Percentiles rank a stretch among this genome's conserved stretches.
Evolutionary conservation across 2,329 filamentous ascomycete genomes (phyloP).

Genomic region (Phaeosphaeria sp.): DNA sequence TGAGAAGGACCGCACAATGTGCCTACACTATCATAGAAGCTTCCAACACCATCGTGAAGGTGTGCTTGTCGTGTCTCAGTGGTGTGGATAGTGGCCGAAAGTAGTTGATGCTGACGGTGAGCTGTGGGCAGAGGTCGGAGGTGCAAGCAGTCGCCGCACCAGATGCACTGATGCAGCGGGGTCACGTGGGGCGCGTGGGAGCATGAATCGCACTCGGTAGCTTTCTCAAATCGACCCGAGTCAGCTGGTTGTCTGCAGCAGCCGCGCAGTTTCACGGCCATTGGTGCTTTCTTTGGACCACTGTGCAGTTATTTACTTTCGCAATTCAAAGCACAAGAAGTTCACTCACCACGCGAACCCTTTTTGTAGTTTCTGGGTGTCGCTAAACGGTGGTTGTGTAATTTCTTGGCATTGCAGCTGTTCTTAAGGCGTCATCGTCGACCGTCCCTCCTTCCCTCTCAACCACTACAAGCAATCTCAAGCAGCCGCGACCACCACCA

Average conservation of each 20-base stretch:
- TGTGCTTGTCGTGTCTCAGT: conserved; percentile 10
- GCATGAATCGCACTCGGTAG: conserved; percentile 3
- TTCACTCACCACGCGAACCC: background rate
- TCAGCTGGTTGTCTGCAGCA: background rate
- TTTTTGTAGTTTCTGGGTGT: background rate
- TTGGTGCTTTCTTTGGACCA: background rate
- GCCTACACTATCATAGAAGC: conserved; percentile 91
- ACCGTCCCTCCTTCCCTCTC: conserved; percentile 21
- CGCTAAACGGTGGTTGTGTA: background rate
- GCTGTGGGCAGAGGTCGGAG: conserved; percentile 26
- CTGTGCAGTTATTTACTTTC: background rate
- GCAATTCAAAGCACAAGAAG: background rate
- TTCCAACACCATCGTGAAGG: conserved; percentile 92
- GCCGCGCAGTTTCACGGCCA: background rate
- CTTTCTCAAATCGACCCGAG: background rate
- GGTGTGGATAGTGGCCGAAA: conserved; percentile 8
- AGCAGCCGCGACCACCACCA: conserved; percentile 22
- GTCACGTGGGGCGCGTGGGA: conserved; percentile 6
- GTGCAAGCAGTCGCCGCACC: conserved; percentile 16
- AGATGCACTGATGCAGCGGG: background rate
- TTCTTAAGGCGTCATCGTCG: background rate
- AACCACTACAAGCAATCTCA: conserved; percentile 14
- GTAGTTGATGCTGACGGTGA: conserved; percentile 24
- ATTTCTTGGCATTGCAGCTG: conserved; percentile 10
- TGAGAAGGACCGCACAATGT: conserved; percentile 18